Conservation (phyloP, 345 rosid species). For the Boechera stricta region DNA sequence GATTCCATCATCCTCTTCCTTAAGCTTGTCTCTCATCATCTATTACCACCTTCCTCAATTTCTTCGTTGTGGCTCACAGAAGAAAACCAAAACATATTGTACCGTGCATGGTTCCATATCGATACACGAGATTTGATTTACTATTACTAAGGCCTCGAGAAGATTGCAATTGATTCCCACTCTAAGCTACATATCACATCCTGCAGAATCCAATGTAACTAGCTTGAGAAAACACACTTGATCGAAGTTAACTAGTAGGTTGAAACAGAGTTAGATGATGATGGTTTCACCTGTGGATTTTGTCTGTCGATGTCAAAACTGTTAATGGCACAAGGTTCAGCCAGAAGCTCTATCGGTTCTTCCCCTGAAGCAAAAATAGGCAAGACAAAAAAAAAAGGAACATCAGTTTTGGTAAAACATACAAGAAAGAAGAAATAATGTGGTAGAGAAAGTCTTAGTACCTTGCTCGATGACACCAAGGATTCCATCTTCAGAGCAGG, state of each 20-base stretch:
- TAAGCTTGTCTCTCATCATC: background rate
- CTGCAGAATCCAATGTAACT: conserved; percentile 47
- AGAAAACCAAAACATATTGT: conserved; percentile 20
- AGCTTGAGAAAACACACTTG: conserved; percentile 26
- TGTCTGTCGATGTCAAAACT: conserved; percentile 86
- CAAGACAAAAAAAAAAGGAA: background rate
- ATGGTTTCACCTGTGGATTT: conserved; percentile 64
- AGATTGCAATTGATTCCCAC: conserved; percentile 82
- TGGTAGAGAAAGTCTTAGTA: conserved; percentile 31
- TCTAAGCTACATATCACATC: conserved; percentile 89
- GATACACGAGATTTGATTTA: too few relatives aligned
- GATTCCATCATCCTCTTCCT: conserved; percentile 9
- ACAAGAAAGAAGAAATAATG: background rate
- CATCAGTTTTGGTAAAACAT: conserved; percentile 20
- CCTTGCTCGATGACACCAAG: conserved; percentile 85
- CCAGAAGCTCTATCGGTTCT: conserved; percentile 72
- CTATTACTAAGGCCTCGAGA: conserved; percentile 57
- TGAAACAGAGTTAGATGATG: background rate
- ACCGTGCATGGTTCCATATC: background rate
- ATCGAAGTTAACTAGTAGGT: background rate
- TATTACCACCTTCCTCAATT: background rate
- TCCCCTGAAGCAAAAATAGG: conserved; percentile 53
- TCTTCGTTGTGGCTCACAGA: conserved; percentile 24
- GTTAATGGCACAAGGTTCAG: conserved; percentile 93
- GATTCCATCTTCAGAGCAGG: conserved; percentile 92